Evolutionary conservation across 108 stramenopile species (phyloP), one percentile per base, ranked within the genome.

Genomic region (Schizochytrium sp.): DNA sequence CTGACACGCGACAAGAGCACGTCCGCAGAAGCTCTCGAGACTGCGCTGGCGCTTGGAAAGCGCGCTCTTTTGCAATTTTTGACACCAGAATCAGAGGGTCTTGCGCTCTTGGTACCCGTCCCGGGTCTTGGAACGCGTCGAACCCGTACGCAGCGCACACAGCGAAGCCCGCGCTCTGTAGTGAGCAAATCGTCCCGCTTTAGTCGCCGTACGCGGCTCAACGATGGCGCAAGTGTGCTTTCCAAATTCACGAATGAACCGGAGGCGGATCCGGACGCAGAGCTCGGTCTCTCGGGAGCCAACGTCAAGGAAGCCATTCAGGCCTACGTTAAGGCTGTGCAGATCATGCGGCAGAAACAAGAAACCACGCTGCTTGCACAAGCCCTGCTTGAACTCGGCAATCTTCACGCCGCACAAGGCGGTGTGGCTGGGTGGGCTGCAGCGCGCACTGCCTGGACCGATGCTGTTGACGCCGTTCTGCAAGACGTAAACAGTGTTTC

Each of bases 281-380:
- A 83, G 51, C 51, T 83, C 8, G 76, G 76, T 16, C 44, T 83
- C 6, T n/a, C 23, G 16, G 76, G 76, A 12, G n/a, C 45, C 25
- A 16, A 1, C 25, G n/a, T 83, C 10, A 83, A 83, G 51, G 51
- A 28, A 14, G 76, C 76, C 1, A 53, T 83, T 34, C n/a, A 47
- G 23, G 51, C 48, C 0, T 83, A 83, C 51, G 23, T 12, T 34
- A 53, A 47, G 4, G 76, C 76, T 19, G 76, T 83, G n/a, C 48
- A 83, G 51, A 47, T 83, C 2, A 83, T 83, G 76, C 45, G 76
- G 51, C 76, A 83, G 28, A 83, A 83, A 23, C 76, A 83, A 83
- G 76, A 83, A 23, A 53, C 76, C 10, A 28, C 6, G 10, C 51
- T 83, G 76, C 76, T 83, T 25, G 45, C 76, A 55, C 76, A 83